These are phyloP conservation scores for Trichophyton mentagrophytes DNA, from an alignment of 2,329 filamentous ascomycete species.

Conservation along the genomic window DNA sequence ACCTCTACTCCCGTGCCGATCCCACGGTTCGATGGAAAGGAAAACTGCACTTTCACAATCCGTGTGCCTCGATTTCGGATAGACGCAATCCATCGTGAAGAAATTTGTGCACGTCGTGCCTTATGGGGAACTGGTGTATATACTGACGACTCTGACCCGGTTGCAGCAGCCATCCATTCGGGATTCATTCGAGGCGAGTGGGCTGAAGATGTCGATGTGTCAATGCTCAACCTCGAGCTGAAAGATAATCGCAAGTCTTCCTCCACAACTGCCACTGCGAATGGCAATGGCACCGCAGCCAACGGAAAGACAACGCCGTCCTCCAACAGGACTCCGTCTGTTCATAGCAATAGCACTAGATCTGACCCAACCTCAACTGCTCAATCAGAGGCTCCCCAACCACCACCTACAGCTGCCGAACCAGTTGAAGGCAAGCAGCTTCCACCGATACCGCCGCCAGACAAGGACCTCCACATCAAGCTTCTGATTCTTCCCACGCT, in stretches of 20 bases:
- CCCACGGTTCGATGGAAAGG: constrained; percentile 61
- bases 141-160: constrained; percentile 86
- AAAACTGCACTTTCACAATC: constrained; percentile 83
- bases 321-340: background rate
- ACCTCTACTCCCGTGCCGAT: constrained; percentile 55
- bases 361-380: constrained; percentile 1
- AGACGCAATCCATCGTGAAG: constrained; percentile 55
- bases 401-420: constrained; percentile 12
- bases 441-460: constrained; percentile 42
- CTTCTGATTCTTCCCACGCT: constrained; percentile 70
- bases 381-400: background rate
- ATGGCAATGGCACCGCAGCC: constrained; percentile 5
- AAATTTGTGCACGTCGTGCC: constrained; percentile 67
- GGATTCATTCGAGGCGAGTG: constrained; percentile 89
- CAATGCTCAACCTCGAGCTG: constrained; percentile 48
- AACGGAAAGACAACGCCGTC: constrained; percentile 10
- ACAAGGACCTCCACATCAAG: constrained; percentile 76
- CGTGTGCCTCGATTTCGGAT: constrained; percentile 74
- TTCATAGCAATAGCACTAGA: constrained; percentile 5
- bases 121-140: constrained; percentile 93
- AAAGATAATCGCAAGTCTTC: constrained; percentile 35
- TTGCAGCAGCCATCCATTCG: constrained; percentile 84
- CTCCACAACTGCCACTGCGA: constrained; percentile 31
- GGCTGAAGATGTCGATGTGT: constrained; percentile 60
- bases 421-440: constrained; percentile 7